These are phyloP conservation scores for Nadsonia commutata DNA, from an alignment of 1,139 yeast genomes.

Conservation along the genomic window DNA sequence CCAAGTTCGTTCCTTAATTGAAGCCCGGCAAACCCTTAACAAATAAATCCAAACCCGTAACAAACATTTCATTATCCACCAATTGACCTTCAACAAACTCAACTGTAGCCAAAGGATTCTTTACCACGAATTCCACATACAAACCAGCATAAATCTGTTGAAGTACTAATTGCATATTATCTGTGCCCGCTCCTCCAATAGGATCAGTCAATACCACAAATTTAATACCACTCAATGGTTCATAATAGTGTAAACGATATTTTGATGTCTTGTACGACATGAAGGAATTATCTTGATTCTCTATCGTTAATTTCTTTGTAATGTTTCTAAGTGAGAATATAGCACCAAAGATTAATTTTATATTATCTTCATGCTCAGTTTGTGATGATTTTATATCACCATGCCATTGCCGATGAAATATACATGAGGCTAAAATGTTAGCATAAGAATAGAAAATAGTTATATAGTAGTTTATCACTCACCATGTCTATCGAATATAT, in stretches of 20 bases:
- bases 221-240: constrained; percentile 65
- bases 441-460: constrained; percentile 4
- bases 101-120: constrained; percentile 34
- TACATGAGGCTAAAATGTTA: constrained; percentile 18
- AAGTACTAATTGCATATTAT: constrained; percentile 44
- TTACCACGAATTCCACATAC: constrained; percentile 54
- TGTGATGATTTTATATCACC: constrained; percentile 4
- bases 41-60: constrained; percentile 26
- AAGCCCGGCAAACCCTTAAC: constrained; percentile 11
- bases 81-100: constrained; percentile 23
- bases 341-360: constrained; percentile 79
- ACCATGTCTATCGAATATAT: constrained; percentile 84
- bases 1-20: too few relatives aligned
- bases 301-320: constrained; percentile 43
- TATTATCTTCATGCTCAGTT: constrained; percentile 33
- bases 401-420: constrained; percentile 22
- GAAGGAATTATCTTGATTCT: constrained; percentile 32
- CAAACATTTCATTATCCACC: constrained; percentile 27
- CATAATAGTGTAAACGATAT: constrained; percentile 66
- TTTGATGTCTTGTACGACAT: constrained; percentile 56
- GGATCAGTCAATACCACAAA: constrained; percentile 65
- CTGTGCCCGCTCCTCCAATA: too few relatives aligned
- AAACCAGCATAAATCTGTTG: constrained; percentile 54
- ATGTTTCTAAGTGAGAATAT: constrained; percentile 66
- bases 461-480: constrained; percentile 12